Conservation (phyloP, 1,284 basidiomycete genomes). For the Pseudozyma sp. region DNA sequence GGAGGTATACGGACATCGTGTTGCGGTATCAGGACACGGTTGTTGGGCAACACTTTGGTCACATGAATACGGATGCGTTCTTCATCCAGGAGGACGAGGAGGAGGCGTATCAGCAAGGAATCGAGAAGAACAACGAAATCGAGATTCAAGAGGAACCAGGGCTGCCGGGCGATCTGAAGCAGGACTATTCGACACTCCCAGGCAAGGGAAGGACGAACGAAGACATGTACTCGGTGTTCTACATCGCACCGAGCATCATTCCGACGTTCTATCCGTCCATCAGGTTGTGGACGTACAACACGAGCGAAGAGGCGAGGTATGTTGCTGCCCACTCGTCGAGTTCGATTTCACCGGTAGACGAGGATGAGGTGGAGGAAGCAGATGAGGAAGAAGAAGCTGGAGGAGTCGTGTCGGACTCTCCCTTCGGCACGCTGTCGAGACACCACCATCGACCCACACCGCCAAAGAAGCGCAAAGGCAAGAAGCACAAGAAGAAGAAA, state of each 20-base stretch:
- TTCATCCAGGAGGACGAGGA: conserved; percentile 64
- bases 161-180: conserved; percentile 57
- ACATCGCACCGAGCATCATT: conserved; percentile 73
- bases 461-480: conserved; percentile 71
- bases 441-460: conserved; percentile 49
- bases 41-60: conserved; percentile 86
- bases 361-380: conserved; percentile 45
- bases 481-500: conserved; percentile 73
- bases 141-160: conserved; percentile 17
- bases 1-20: conserved; percentile 81
- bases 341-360: conserved; percentile 7
- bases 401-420: not conserved
- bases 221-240: conserved; percentile 60
- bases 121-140: not conserved
- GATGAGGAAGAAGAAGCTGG: conserved; percentile 44
- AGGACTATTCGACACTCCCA: conserved; percentile 63
- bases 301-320: conserved; percentile 26
- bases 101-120: conserved; percentile 19
- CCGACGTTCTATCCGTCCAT: conserved; percentile 89
- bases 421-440: conserved; percentile 19
- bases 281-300: conserved; percentile 76
- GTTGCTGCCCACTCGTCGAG: not conserved
- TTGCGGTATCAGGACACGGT: conserved; percentile 89
- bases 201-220: conserved; percentile 56
- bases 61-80: conserved; percentile 71